phyloP scores from a whole-genome alignment of 2,329 filamentous ascomycete genomes.

The Epicoccum nigrum region DNA sequence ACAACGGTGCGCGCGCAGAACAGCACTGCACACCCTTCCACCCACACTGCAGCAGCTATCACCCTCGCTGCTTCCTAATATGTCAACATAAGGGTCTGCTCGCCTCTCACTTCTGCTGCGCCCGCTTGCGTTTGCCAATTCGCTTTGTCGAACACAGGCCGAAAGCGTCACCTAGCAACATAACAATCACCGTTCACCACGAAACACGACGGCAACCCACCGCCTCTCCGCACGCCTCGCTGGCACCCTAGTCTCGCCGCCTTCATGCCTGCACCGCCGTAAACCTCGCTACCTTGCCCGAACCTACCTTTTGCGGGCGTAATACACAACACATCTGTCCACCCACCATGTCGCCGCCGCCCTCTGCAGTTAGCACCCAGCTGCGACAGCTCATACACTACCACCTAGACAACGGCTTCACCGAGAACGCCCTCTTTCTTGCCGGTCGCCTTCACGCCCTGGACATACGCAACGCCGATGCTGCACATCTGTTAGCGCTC shows the following conservation, averaged over 20 bases:
- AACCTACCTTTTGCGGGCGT: constrained; percentile 14
- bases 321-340: constrained; percentile 14
- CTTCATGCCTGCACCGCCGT: constrained; percentile 34
- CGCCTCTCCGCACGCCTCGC: constrained; percentile 4
- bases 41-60: constrained; percentile 17
- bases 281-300: constrained; percentile 11
- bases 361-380: constrained; percentile 63
- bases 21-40: constrained; percentile 13
- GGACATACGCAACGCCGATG: constrained; percentile 80
- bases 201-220: constrained; percentile 18
- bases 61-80: constrained; percentile 18
- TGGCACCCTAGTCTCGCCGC: constrained; percentile 20
- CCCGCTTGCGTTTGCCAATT: constrained; percentile 43
- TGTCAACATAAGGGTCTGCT: constrained; percentile 19
- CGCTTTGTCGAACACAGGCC: constrained; percentile 46
- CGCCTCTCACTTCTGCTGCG: constrained; percentile 21
- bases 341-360: constrained; percentile 62
- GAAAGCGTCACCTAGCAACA: constrained; percentile 44
- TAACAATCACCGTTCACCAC: constrained; percentile 33
- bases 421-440: constrained; percentile 92
- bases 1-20: constrained; percentile 17
- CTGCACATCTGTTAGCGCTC: constrained; percentile 80
- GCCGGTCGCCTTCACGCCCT: constrained; percentile 84
- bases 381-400: constrained; percentile 71
- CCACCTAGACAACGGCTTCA: constrained; percentile 85